Percentiles rank a stretch among this genome's conserved stretches.
phyloP scores from a whole-genome alignment of 2,329 filamentous ascomycete genomes.

The Scorias spongiosa region DNA sequence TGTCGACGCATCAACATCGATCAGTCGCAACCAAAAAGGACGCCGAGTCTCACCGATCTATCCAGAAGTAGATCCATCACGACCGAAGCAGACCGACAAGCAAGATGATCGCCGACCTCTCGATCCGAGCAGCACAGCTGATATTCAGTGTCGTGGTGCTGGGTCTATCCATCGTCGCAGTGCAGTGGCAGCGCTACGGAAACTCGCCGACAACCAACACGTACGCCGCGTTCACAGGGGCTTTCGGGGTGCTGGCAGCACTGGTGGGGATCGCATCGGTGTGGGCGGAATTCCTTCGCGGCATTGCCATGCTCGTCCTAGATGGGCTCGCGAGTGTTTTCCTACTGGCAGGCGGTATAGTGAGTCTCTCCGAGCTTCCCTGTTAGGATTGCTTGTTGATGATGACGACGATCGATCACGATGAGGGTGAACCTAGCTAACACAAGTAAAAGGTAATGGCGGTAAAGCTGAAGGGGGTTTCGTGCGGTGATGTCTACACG shows the following conservation, averaged over 20 bases:
- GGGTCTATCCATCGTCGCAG: conserved; percentile 12
- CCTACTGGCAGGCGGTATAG: conserved; percentile 13
- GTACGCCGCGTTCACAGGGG: conserved; percentile 13
- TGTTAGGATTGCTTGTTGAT: not conserved
- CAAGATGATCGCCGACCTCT: conserved; percentile 4
- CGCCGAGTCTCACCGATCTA: too few species aligned
- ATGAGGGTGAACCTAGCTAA: not conserved
- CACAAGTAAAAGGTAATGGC: conserved; percentile 7
- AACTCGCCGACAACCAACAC: conserved; percentile 8
- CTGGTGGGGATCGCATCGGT: conserved; percentile 11
- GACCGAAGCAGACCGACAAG: too few species aligned
- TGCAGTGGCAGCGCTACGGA: conserved; percentile 10
- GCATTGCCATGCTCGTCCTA: conserved; percentile 8
- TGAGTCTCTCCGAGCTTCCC: conserved; percentile 4
- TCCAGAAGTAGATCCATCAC: too few species aligned
- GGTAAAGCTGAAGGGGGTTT: conserved; percentile 7
- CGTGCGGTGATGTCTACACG: conserved; percentile 4
- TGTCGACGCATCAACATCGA: too few species aligned
- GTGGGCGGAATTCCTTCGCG: conserved; percentile 8
- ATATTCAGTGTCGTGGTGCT: conserved; percentile 15
- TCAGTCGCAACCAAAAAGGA: too few species aligned
- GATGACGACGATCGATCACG: conserved; percentile 1
- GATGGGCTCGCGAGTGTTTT: conserved; percentile 12
- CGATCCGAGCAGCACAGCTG: conserved; percentile 8
- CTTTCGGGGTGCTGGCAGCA: conserved; percentile 9